Base-by-base conservation (phyloP, 2,329 filamentous ascomycete genomes). In the Colletotrichum sansevieriae region DNA sequence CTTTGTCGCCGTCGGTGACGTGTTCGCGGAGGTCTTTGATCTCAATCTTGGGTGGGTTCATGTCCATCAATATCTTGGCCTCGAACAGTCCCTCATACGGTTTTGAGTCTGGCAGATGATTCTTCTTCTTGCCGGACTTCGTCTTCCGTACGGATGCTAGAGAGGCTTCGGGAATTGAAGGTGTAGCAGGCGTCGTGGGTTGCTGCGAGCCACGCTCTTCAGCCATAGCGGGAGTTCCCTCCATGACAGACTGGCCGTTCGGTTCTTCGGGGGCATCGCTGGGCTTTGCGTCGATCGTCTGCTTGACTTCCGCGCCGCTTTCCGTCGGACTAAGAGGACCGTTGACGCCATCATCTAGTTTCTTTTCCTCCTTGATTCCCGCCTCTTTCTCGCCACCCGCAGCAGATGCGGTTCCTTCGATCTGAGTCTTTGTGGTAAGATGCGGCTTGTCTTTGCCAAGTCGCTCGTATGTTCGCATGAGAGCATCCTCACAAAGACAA, bases 401-500 rank as follows among this genome's bases (percentile, higher is more conserved):
- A 13, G 52, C 64, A 11, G 64, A 68, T 11, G 41, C 46, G 15
- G 54, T 46, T 44, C 58, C 47, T 41, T 70, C 62, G 43, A 39
- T 61, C 47, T 56, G 62, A 62, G 78, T 60, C n/a, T 77, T 77
- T 20, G 78, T 74, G 12, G 77, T 73, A 46, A 79, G 75, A 72
- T 88, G 84, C 3, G 87, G 85, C 71, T 82, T 85, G 65, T 85
- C 81, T 58, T 76, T 79, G 43, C 87, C 85, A 8, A 89, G 78
- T 61, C 81, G 81, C 35, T 83, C 78, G 74, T 81, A 88, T 0
- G 85, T 83, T 35, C 80, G 80, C 73, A 81, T 77, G 12, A 90
- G 80, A 4, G 85, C 82, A 13, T 87, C 84, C 72, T 88, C 83
- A 37, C 83, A 79, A n/a, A 91, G 80, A 72, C 89, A 91, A 52